Evolutionary conservation across 2,329 filamentous ascomycete species (phyloP), one percentile per base, ranked within the genome.

Genomic region (Penicillium occitanis): DNA sequence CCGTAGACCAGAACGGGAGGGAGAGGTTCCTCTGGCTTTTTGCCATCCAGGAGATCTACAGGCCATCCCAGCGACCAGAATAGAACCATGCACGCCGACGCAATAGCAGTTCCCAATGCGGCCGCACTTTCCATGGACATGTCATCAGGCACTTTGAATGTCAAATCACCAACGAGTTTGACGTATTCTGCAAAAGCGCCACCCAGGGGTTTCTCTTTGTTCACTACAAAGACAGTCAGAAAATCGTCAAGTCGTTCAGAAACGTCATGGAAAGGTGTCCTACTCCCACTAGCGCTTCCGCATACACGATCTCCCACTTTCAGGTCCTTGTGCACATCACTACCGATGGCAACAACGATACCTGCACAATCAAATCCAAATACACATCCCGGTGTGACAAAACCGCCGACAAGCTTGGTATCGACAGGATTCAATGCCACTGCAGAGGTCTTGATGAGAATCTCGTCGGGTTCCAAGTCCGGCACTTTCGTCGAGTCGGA

Each of bases 1-100:
- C 83, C 83, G 58, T 77, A 78, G 1, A 85, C 78, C 1, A 85
- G 71, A 0, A 85, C 73, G 51, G n/a, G 67, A 25, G 33, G 68
- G 5, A 62, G 59, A n/a, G 42, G 33, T 22, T 50, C 19, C 33
- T 46, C 61, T 30, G 46, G 28, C 19, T 63, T 50, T 22, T 10
- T 30, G 59, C 42, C 59, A 14, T 63, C 61, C 30, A 51, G 30
- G 5, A 63, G 33, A 28, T 42, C 35, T 33, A 46, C 8, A 17
- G 57, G 67, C 10, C 68, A 44, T 5, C 28, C 66, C 5, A 69
- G 60, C 1, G 28, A 65, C 5, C 73, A 72, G 2, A 68, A 67
- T 1, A 73, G 64, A 5, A 70, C 81, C 0, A 75, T 70, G 22
- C 61, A 50, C 19, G 28, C 28, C 13, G 61, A 51, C n/a, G 48